Conservation (phyloP, 495 filamentous ascomycete species). For the Hyaloscypha variabilis region DNA sequence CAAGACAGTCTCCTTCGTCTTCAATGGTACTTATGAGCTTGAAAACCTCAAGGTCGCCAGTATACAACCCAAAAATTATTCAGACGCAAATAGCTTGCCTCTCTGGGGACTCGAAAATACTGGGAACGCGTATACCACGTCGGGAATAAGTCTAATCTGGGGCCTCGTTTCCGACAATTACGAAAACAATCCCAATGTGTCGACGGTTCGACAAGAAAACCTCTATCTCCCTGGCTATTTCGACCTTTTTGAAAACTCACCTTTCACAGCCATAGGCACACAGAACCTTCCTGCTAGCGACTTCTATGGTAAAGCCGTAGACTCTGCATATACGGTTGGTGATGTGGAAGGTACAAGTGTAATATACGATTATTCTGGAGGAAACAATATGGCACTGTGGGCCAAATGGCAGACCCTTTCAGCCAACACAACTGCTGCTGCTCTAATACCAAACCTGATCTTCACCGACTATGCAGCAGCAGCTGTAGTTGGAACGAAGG, state of each 20-base stretch:
- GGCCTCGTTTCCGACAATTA: constrained; percentile 36
- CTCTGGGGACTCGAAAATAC: constrained; percentile 43
- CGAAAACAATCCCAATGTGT: constrained; percentile 34
- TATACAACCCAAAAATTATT: constrained; percentile 35
- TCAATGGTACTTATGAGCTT: constrained; percentile 37
- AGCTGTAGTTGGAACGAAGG: constrained; percentile 37
- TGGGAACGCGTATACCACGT: background rate
- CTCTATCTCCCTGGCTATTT: constrained; percentile 21
- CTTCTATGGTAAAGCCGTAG: constrained; percentile 7
- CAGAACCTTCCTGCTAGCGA: constrained; percentile 13
- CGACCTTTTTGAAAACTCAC: too few relatives aligned
- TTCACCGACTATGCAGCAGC: constrained; percentile 44
- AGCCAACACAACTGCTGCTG: constrained; percentile 11
- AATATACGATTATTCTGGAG: constrained; percentile 35
- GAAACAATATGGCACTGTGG: constrained; percentile 33
- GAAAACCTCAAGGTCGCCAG: constrained; percentile 28
- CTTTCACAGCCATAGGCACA: background rate
- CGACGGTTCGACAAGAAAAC: constrained; percentile 31
- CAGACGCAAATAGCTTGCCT: constrained; percentile 25
- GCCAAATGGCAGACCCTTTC: constrained; percentile 36
- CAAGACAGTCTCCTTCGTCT: constrained; percentile 42
- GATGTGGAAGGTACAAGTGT: too few relatives aligned
- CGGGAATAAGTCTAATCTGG: constrained; percentile 39
- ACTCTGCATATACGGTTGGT: background rate
- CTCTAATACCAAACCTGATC: constrained; percentile 40